These are phyloP conservation scores for Didymella sp. DNA, from an alignment of 2,329 filamentous ascomycete genomes.

Conservation along the genomic window DNA sequence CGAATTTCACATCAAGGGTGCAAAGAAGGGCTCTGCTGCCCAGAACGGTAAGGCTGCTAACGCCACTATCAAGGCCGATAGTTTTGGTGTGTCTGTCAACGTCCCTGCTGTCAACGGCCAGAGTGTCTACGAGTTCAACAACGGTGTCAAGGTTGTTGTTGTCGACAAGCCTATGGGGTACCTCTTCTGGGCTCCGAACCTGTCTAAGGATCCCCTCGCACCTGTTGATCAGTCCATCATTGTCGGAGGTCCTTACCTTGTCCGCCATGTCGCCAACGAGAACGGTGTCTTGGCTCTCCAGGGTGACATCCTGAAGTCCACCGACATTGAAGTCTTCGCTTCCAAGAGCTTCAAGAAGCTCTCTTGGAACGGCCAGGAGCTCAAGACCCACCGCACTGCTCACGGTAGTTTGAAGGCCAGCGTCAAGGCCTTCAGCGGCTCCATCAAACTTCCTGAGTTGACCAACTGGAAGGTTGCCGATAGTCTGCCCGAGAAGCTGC, in stretches of 20 bases:
- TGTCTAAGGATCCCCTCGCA: constrained; percentile 49
- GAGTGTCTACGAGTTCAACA: constrained; percentile 48
- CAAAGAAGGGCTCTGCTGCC: constrained; percentile 47
- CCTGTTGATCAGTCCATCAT: constrained; percentile 51
- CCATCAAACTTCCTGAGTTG: constrained; percentile 51
- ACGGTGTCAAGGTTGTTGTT: constrained; percentile 47
- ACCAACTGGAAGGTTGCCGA: constrained; percentile 58
- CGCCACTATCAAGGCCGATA: constrained; percentile 53
- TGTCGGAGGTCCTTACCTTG: constrained; percentile 52
- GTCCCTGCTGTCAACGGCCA: constrained; percentile 43
- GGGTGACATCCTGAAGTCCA: constrained; percentile 47
- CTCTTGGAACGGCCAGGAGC: constrained; percentile 49
- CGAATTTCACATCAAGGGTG: constrained; percentile 51
- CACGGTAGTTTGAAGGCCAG: constrained; percentile 49
- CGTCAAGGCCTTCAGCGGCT: constrained; percentile 33
- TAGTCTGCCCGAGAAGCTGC: constrained; percentile 57
- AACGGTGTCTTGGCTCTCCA: constrained; percentile 40
- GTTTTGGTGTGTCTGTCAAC: constrained; percentile 44
- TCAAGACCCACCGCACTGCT: constrained; percentile 39
- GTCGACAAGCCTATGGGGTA: constrained; percentile 50
- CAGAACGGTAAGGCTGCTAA: constrained; percentile 52
- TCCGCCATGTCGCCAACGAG: constrained; percentile 41
- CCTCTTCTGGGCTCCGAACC: constrained; percentile 50
- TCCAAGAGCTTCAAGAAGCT: constrained; percentile 36
- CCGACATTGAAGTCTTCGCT: constrained; percentile 50